phyloP scores from a whole-genome alignment of 1,284 basidiomycete genomes.

The Sanghuangporus baumii region DNA sequence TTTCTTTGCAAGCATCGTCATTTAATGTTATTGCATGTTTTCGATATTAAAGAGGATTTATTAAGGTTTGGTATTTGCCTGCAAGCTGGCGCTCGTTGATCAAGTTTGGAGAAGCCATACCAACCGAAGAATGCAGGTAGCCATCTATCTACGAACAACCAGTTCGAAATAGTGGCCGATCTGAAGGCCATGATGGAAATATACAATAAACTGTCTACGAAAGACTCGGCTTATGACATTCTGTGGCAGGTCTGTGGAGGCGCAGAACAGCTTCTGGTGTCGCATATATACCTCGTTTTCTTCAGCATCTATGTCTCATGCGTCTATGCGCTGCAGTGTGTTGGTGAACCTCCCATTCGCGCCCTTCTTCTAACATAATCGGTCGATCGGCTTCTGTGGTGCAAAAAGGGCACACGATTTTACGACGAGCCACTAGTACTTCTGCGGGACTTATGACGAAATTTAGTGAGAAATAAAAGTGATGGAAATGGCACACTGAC shows the following conservation, averaged over 20 bases:
- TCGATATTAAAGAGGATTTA: background rate
- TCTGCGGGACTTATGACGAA: conserved; percentile 44
- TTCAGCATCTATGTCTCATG: background rate
- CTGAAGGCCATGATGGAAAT: too few species aligned
- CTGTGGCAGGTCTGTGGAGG: too few species aligned
- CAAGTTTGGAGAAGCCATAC: too few species aligned
- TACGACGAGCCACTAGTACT: conserved; percentile 51
- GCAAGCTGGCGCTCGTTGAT: too few species aligned
- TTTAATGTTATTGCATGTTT: background rate
- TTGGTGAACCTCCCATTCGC: conserved; percentile 62
- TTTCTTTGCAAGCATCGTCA: background rate
- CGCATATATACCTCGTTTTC: background rate
- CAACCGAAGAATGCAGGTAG: too few species aligned
- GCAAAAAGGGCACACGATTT: conserved; percentile 65
- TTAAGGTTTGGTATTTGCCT: too few species aligned
- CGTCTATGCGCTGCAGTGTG: conserved; percentile 54
- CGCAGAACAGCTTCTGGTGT: background rate
- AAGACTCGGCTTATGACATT: too few species aligned
- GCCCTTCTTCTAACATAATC: conserved; percentile 68
- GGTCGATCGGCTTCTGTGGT: conserved; percentile 59
- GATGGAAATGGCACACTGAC: conserved; percentile 31
- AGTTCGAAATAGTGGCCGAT: too few species aligned
- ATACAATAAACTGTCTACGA: too few species aligned
- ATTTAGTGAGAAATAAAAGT: background rate
- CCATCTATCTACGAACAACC: too few species aligned